These are phyloP conservation scores for Pythium aquatile DNA, from an alignment of 352 stramenopile genomes.

Conservation along the genomic window DNA sequence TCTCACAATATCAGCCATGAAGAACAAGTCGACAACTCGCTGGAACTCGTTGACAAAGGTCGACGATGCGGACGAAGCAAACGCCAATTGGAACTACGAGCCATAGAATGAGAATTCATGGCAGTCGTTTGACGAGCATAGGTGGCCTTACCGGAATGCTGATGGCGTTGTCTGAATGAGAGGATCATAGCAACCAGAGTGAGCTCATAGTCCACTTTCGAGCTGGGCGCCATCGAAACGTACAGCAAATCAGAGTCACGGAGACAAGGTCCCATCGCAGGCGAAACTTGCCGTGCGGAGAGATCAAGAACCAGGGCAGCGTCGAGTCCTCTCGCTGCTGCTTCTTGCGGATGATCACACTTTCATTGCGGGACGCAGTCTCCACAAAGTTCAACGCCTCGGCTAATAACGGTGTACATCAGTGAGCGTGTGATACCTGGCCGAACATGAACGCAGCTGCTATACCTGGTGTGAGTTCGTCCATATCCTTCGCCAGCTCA, in stretches of 20 bases:
- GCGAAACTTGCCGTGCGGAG: slow-evolving; percentile 70
- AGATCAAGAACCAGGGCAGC: slow-evolving; percentile 77
- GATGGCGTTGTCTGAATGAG: slow-evolving; percentile 60
- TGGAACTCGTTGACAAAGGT: slow-evolving; percentile 53
- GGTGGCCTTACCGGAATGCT: slow-evolving; percentile 53
- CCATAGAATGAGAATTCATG: neutral
- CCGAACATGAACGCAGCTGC: neutral
- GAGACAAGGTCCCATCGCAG: slow-evolving; percentile 76
- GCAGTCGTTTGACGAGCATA: too few relatives aligned
- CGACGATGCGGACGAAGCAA: slow-evolving; percentile 27
- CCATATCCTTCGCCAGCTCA: slow-evolving; percentile 49
- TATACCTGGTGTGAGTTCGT: slow-evolving; percentile 74
- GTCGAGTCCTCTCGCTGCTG: slow-evolving; percentile 80
- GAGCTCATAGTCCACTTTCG: neutral
- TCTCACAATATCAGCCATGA: slow-evolving; percentile 70
- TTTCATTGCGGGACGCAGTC: slow-evolving; percentile 68
- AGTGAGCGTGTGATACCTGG: too few relatives aligned
- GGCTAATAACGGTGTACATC: slow-evolving; percentile 13
- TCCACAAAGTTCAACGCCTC: slow-evolving; percentile 81
- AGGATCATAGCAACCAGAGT: neutral
- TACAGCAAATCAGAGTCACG: slow-evolving; percentile 73
- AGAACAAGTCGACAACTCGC: slow-evolving; percentile 61
- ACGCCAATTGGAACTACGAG: slow-evolving; percentile 70
- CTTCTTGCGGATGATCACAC: slow-evolving; percentile 87
- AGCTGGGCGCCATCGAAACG: slow-evolving; percentile 3